Evolutionary conservation across 306 rosid genomes (phyloP), one percentile per base, ranked within the genome.

Genomic region (Echinosophora koreensis): DNA sequence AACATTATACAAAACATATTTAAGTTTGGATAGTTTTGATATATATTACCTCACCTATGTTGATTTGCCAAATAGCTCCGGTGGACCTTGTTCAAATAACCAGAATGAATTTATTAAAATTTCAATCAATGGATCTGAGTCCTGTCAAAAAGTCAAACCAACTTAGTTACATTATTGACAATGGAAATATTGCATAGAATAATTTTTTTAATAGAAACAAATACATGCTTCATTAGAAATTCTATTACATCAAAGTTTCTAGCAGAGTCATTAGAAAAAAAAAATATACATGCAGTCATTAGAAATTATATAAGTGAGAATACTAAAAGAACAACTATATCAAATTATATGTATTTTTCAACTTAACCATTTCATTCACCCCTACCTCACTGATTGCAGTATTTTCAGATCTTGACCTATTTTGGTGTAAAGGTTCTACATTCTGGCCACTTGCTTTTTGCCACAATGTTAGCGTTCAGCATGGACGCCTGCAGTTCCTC

Each of bases 21-120:
- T 16, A 4, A 8, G 13, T 65, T 56, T 66, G 69, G 28, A 56
- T 9, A 7, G 9, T 56, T 42, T 55, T 47, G 50, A 5, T n/a
- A 73, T 13, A 55, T 18, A 73, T 46, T 74, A 80, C 80, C 76
- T 72, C 80, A 58, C 58, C 50, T n/a, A 47, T 13, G 8, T 39
- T 47, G 54, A 3, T 8, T 22, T 66, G 15, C 28, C 37, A 57
- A n/a, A n/a, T 6, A 66, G 56, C 28, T 4, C 50, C 1, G 3
- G 34, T 1, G 17, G 22, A 47, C 60, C 76, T n/a, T 41, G 61
- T 52, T 67, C 84, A 27, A 59, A 27, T 49, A 47, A 0, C 80
- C 76, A 74, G 34, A 66, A 80, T 22, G 84, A 47, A 3, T 50
- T 58, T 10, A 72, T 0, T 9, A 80, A 74, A 42, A 27, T 74